phyloP scores from a whole-genome alignment of 83 land plant genomes.

The Picea mariana region DNA sequence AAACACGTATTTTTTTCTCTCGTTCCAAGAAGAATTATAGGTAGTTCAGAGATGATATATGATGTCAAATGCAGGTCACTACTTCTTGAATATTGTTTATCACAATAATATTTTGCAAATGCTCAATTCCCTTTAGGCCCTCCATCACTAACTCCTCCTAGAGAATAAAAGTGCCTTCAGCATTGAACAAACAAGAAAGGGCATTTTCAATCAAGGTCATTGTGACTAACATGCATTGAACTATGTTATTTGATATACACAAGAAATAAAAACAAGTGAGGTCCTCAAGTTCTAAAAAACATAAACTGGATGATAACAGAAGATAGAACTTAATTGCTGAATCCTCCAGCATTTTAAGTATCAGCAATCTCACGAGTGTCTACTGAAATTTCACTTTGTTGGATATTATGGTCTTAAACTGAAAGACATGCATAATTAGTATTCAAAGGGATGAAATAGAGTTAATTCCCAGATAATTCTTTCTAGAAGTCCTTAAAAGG shows the following conservation, averaged over 20 bases:
- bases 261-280: background rate
- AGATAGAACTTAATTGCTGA: background rate
- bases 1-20: background rate
- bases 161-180: background rate
- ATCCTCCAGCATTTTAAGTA: background rate
- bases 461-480: background rate
- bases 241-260: background rate
- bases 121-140: background rate
- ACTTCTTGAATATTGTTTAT: background rate
- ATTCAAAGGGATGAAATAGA: background rate
- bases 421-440: background rate
- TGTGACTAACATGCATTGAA: background rate
- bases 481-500: slow-evolving; percentile 5
- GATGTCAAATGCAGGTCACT: background rate
- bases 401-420: background rate
- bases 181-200: background rate
- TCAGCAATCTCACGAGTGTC: background rate
- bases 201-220: background rate
- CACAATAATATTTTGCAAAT: background rate
- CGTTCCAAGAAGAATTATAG: background rate
- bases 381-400: background rate
- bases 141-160: background rate
- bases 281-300: background rate
- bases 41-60: background rate
- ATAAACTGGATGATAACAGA: background rate